Conservation (phyloP, 352 stramenopile genomes). For the Albugo candida region DNA sequence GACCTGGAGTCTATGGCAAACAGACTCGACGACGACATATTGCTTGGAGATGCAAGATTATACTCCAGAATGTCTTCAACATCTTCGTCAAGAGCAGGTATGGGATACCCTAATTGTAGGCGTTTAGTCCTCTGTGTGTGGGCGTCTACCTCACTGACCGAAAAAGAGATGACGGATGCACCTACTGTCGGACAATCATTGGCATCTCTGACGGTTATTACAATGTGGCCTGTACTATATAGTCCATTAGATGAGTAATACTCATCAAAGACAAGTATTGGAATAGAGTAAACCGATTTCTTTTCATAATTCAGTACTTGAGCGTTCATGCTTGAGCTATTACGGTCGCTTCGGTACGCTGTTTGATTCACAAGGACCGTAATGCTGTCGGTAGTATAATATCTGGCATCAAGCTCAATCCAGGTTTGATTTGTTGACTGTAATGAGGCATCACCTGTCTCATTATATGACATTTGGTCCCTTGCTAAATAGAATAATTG, state of each 20-base stretch:
- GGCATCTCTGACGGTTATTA: conserved; percentile 18
- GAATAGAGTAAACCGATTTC: conserved; percentile 13
- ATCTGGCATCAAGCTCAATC: conserved; percentile 4
- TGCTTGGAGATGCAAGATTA: conserved; percentile 7
- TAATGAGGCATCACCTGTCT: too few species aligned
- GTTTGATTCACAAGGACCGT: background rate
- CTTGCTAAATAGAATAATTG: too few species aligned
- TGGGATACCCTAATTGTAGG: conserved; percentile 15
- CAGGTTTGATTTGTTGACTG: too few species aligned
- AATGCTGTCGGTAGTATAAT: conserved; percentile 1
- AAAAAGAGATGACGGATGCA: conserved; percentile 13
- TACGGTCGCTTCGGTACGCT: conserved; percentile 8
- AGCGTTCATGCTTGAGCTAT: conserved; percentile 2
- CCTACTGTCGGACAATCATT: conserved; percentile 36
- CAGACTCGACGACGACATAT: conserved; percentile 13
- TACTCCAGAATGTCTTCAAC: conserved; percentile 25
- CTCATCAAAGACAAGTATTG: conserved; percentile 14
- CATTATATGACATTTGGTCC: too few species aligned
- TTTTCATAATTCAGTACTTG: conserved; percentile 19
- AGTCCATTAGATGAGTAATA: conserved; percentile 16
- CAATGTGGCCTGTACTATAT: conserved; percentile 9
- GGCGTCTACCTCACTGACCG: conserved; percentile 18
- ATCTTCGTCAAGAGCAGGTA: conserved; percentile 32
- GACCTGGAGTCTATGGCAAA: conserved; percentile 22
- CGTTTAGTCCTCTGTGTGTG: too few species aligned